These are phyloP conservation scores for Tulasnella sp. DNA, from an alignment of 768 basidiomycete genomes.

Conservation along the genomic window DNA sequence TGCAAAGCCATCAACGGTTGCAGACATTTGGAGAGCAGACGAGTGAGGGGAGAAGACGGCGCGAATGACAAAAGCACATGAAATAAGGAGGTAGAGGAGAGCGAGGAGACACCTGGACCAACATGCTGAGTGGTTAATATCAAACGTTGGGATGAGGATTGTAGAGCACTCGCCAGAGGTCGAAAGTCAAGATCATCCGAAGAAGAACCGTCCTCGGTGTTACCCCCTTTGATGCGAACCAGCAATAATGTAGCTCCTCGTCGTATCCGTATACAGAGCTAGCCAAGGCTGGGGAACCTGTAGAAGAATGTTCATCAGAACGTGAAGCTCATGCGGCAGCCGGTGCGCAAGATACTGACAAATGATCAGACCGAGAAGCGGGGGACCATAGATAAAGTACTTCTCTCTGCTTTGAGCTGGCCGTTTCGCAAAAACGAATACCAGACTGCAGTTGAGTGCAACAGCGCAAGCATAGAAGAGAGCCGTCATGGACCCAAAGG, in stretches of 20 bases:
- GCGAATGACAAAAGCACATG: conserved; percentile 2
- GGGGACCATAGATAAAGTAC: conserved; percentile 13
- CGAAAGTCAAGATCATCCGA: conserved; percentile 11
- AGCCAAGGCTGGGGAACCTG: conserved; percentile 5
- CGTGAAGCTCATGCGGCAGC: no score
- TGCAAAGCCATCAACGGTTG: conserved; percentile 2
- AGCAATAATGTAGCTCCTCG: conserved; percentile 7
- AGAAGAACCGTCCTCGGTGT: background rate
- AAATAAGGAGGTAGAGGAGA: conserved; percentile 13
- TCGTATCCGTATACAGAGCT: conserved; percentile 12
- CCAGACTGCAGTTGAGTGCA: conserved; percentile 9
- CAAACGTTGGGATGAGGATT: background rate
- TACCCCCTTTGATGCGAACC: background rate
- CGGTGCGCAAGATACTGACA: no score
- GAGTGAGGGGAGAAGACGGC: background rate
- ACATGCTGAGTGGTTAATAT: background rate
- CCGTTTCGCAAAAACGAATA: conserved; percentile 16
- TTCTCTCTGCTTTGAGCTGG: conserved; percentile 2
- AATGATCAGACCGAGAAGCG: conserved; percentile 1
- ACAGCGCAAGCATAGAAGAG: conserved; percentile 13
- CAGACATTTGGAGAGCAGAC: conserved; percentile 1
- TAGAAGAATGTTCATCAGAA: background rate
- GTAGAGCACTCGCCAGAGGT: background rate
- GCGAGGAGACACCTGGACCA: conserved; percentile 7
- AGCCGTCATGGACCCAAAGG: conserved; percentile 1